Conservation (phyloP, 164 flowering plant genomes). For the Buxus sempervirens region DNA sequence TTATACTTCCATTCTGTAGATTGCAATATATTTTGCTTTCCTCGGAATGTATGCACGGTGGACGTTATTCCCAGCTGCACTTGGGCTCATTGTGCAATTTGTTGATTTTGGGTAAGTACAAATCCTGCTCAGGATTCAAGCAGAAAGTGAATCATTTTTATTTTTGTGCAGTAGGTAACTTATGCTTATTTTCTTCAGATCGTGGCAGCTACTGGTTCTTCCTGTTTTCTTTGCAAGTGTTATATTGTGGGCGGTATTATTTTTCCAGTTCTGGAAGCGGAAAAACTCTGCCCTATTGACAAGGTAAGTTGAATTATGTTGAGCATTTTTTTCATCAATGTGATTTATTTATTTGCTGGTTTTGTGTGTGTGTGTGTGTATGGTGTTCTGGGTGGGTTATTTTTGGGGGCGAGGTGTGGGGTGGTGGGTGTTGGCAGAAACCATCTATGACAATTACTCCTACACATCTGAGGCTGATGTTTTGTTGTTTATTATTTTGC, state of each 20-base stretch:
- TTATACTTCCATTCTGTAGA: slow-evolving; percentile 31
- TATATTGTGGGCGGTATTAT: slow-evolving; percentile 76
- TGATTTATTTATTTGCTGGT: too few relatives aligned
- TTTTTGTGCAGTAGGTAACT: neutral
- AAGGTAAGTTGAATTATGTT: slow-evolving; percentile 41
- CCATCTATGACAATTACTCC: too few relatives aligned
- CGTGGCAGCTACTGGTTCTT: slow-evolving; percentile 61
- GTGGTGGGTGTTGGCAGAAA: too few relatives aligned
- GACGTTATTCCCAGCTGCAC: slow-evolving; percentile 80
- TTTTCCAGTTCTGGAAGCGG: slow-evolving; percentile 97
- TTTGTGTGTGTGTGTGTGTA: too few relatives aligned
- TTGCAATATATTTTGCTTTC: slow-evolving; percentile 85
- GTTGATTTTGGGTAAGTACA: slow-evolving; percentile 70
- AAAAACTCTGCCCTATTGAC: slow-evolving; percentile 77
- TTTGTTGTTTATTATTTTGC: slow-evolving; percentile 9
- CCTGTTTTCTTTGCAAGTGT: slow-evolving; percentile 69
- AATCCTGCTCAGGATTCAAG: neutral
- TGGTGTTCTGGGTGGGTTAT: too few relatives aligned
- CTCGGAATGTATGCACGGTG: slow-evolving; percentile 93
- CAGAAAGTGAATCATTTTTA: neutral
- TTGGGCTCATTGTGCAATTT: slow-evolving; percentile 61
- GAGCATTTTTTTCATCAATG: neutral
- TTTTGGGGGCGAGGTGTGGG: too few relatives aligned
- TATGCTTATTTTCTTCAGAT: slow-evolving; percentile 36
- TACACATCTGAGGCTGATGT: neutral